phyloP scores from a whole-genome alignment of 1,284 basidiomycete genomes.

The Cutaneotrichosporon cavernicola region DNA sequence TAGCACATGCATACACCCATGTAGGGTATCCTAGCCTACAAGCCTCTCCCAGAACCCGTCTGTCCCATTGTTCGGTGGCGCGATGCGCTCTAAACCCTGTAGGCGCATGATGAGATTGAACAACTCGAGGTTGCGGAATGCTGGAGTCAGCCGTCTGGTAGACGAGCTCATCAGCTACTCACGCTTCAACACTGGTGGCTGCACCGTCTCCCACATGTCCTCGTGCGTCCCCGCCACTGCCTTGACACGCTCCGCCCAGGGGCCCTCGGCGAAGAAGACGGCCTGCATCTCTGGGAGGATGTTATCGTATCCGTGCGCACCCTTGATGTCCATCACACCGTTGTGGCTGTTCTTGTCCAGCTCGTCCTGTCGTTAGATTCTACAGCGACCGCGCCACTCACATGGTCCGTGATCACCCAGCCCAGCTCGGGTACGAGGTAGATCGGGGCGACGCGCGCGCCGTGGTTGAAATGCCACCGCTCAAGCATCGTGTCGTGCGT shows the following conservation, averaged over 20 bases:
- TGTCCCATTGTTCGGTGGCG: slow-evolving; percentile 57
- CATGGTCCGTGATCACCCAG: slow-evolving; percentile 64
- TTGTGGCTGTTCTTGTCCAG: slow-evolving; percentile 5
- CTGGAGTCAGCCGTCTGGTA: slow-evolving; percentile 30
- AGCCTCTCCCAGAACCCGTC: slow-evolving; percentile 16
- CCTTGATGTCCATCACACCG: slow-evolving; percentile 13
- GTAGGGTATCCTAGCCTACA: slow-evolving; percentile 1
- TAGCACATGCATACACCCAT: slow-evolving; percentile 2
- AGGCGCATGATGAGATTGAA: slow-evolving; percentile 77
- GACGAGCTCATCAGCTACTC: slow-evolving; percentile 14
- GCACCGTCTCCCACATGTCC: slow-evolving; percentile 50
- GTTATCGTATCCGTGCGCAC: slow-evolving; percentile 59
- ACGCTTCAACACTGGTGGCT: slow-evolving; percentile 67
- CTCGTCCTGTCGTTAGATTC: slow-evolving; percentile 52
- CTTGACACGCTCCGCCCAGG: slow-evolving; percentile 16
- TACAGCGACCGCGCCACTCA: slow-evolving; percentile 15
- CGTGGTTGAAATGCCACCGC: slow-evolving; percentile 70
- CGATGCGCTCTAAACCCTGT: slow-evolving; percentile 62
- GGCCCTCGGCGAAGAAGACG: slow-evolving; percentile 68
- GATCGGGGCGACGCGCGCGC: slow-evolving; percentile 77
- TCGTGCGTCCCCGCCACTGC: not conserved
- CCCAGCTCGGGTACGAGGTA: slow-evolving; percentile 77
- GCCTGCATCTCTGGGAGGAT: slow-evolving; percentile 73
- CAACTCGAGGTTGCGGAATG: slow-evolving; percentile 78
- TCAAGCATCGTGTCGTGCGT: slow-evolving; percentile 76